Evolutionary conservation across 495 filamentous ascomycete species (phyloP).

Genomic region (Hypoxylon intermedium): DNA sequence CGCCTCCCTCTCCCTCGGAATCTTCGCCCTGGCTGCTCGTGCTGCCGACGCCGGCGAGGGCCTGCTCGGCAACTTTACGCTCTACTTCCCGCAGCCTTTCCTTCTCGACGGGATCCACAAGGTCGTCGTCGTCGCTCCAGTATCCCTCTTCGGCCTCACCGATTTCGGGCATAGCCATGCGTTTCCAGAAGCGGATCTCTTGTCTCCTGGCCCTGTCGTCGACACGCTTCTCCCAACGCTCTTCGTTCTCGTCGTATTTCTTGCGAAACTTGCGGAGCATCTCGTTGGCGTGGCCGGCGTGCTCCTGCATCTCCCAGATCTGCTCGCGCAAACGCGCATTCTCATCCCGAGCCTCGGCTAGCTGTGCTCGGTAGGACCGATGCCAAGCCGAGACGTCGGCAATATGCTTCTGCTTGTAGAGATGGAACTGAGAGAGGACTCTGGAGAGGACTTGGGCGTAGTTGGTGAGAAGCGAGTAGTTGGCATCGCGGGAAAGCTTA

Average conservation of each 20-base stretch:
- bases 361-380: constrained; percentile 61
- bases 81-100: constrained; percentile 50
- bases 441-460: constrained; percentile 55
- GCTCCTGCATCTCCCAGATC: constrained; percentile 63
- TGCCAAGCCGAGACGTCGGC: constrained; percentile 62
- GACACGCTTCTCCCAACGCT: constrained; percentile 54
- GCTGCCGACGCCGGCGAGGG: constrained; percentile 37
- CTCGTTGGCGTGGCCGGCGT: constrained; percentile 57
- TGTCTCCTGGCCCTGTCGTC: constrained; percentile 53
- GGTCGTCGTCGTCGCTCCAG: constrained; percentile 64
- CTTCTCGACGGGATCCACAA: constrained; percentile 62
- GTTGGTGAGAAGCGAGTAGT: constrained; percentile 56
- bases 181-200: constrained; percentile 62
- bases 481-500: constrained; percentile 58
- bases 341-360: constrained; percentile 63
- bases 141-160: constrained; percentile 56
- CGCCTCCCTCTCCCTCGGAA: constrained; percentile 38
- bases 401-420: constrained; percentile 60
- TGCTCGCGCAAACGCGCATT: constrained; percentile 62
- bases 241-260: constrained; percentile 54
- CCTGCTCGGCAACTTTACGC: constrained; percentile 49
- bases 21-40: constrained; percentile 42
- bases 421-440: constrained; percentile 61
- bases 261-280: constrained; percentile 57
- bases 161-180: constrained; percentile 60